phyloP scores from a whole-genome alignment of 108 stramenopile genomes.

The Discostella stelligeroides region DNA sequence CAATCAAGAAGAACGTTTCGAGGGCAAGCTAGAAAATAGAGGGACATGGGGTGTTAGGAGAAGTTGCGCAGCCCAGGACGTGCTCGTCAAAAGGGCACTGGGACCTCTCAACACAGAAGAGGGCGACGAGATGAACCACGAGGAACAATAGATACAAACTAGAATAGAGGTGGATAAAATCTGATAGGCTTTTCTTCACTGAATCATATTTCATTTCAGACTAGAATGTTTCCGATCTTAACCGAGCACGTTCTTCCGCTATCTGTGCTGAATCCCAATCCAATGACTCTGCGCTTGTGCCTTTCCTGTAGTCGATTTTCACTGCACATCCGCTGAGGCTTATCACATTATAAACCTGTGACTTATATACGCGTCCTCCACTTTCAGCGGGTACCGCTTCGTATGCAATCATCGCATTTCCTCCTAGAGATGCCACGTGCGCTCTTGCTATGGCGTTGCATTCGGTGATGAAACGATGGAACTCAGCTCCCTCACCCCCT shows the following conservation, averaged over 20 bases:
- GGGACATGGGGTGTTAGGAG: no score
- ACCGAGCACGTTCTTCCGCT: constrained; percentile 22
- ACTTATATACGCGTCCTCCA: constrained; percentile 88
- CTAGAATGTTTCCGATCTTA: constrained; percentile 31
- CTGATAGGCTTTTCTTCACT: no score
- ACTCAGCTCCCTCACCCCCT: constrained; percentile 82
- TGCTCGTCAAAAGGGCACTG: no score
- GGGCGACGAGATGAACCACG: no score
- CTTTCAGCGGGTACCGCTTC: constrained; percentile 85
- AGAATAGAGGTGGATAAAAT: no score
- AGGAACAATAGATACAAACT: no score
- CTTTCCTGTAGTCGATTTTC: constrained; percentile 55
- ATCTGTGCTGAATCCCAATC: constrained; percentile 20
- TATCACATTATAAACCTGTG: constrained; percentile 89
- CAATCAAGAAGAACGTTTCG: no score
- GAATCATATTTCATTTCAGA: no score
- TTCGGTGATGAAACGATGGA: constrained; percentile 87
- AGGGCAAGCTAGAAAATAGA: no score
- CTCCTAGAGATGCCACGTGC: constrained; percentile 86
- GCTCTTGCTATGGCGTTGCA: constrained; percentile 91
- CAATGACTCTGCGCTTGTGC: constrained; percentile 4
- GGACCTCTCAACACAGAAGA: no score
- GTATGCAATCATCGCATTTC: constrained; percentile 92
- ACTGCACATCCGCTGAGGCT: constrained; percentile 72
- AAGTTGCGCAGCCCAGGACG: no score